These are phyloP conservation scores for Excoecaria cochinchinensis DNA, from an alignment of 345 rosid genomes.

Conservation along the genomic window DNA sequence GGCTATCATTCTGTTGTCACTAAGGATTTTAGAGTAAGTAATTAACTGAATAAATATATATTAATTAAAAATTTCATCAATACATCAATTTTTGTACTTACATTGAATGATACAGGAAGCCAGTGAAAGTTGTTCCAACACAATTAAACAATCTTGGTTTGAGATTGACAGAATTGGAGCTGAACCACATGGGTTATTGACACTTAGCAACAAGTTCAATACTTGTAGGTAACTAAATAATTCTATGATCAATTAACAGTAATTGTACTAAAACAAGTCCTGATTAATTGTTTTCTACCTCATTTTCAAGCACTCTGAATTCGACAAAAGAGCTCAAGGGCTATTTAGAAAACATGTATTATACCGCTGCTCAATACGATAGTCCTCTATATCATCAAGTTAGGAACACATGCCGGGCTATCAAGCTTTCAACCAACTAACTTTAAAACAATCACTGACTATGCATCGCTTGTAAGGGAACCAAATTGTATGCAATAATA, in stretches of 20 bases:
- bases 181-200: constrained; percentile 13
- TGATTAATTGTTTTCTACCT: not conserved
- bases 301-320: constrained; percentile 19
- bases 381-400: constrained; percentile 17
- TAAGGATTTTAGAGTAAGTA: constrained; percentile 28
- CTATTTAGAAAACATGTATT: not conserved
- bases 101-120: too few relatives aligned
- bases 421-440: not conserved
- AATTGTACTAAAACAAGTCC: not conserved
- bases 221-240: constrained; percentile 18
- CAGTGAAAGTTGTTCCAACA: too few relatives aligned
- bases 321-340: constrained; percentile 26
- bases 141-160: constrained; percentile 26
- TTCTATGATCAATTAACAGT: not conserved
- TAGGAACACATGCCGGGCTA: constrained; percentile 16
- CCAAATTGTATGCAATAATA: too few relatives aligned
- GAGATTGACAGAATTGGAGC: constrained; percentile 33
- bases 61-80: too few relatives aligned
- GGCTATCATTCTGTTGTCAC: constrained; percentile 24
- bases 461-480: too few relatives aligned
- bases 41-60: not conserved
- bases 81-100: too few relatives aligned
- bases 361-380: constrained; percentile 16
- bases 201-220: constrained; percentile 18
- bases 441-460: too few relatives aligned